Evolutionary conservation across 345 rosid species (phyloP), one percentile per base, ranked within the genome.

Genomic region (Dipteronia dyeriana): DNA sequence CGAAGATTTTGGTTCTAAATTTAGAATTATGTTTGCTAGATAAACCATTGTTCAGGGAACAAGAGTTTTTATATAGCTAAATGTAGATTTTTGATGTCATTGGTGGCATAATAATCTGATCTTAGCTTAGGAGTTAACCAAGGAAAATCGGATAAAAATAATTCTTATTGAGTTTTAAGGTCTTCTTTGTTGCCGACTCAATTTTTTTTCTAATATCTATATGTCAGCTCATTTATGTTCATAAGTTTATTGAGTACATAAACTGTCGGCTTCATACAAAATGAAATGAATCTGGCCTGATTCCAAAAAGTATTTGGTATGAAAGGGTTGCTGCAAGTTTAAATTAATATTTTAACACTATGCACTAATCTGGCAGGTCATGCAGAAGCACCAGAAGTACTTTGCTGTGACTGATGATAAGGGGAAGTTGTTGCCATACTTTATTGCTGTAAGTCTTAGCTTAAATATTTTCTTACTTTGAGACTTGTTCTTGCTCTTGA

Each of bases 311-410:
- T 61, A 38, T 2, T 62, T 17, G 25, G 54, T 26, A 43, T 19
- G 11, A 19, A 47, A 64, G 19, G 22, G n/a, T 23, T 53, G 19
- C 62, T 70, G 64, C 65, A 73, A 64, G 51, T 9, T 62, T 70
- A 11, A 23, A 78, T 53, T 78, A 29, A n/a, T 26, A 38, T 73
- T 43, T 66, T 76, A 75, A 79, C 51, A 67, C 61, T 29, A 12
- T 66, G 62, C 74, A 69, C 45, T 39, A 59, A 49, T 60, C 63
- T 66, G 84, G 68, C 89, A 93, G 98, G 98, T 95, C 67, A 93
- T 95, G 98, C 95, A 89, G 87, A 93, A 95, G 86, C 97, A 95
- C 81, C 98, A 95, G 86, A 95, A 92, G 83, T 95, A 92, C 85
- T 90, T 95, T 77, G 88, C 97, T 41, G 17, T 95, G 66, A 85